phyloP scores from a whole-genome alignment of 225 moss, liverwort and hornwort species.

The Pleurozium schreberi region DNA sequence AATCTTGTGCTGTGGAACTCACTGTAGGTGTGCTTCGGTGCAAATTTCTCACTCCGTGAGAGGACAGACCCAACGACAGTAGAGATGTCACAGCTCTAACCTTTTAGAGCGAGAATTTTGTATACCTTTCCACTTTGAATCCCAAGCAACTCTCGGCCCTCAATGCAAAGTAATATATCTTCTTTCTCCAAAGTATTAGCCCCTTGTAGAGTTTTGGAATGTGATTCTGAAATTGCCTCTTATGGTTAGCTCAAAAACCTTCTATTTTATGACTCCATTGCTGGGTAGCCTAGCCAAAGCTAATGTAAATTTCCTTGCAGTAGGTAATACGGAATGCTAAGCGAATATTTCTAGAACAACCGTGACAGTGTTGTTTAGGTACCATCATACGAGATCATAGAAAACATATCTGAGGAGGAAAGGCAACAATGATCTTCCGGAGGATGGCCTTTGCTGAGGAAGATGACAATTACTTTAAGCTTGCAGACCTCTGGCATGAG shows the following conservation, averaged over 20 bases:
- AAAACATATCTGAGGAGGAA: not conserved
- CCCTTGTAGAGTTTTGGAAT: not conserved
- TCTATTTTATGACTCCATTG: not conserved
- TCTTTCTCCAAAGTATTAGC: not conserved
- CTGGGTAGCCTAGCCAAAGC: not conserved
- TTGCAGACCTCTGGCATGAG: not conserved
- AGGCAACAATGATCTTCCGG: not conserved
- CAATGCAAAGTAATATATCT: not conserved
- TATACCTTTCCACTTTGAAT: not conserved
- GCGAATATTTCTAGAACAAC: not conserved
- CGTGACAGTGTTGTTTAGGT: not conserved
- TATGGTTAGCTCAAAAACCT: not conserved
- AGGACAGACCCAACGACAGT: not conserved
- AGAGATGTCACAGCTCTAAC: not conserved
- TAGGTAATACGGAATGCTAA: not conserved
- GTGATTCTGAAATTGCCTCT: not conserved
- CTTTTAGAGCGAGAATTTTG: not conserved
- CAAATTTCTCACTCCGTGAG: slow-evolving; percentile 22
- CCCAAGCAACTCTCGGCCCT: not conserved
- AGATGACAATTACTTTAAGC: not conserved
- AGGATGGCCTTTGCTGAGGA: not conserved
- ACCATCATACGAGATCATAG: not conserved
- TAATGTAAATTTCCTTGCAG: not conserved
- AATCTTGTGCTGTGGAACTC: slow-evolving; percentile 30
- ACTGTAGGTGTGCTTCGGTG: slow-evolving; percentile 39